These are phyloP conservation scores for Claviceps sp. DNA, from an alignment of 2,329 filamentous ascomycete genomes.

Conservation along the genomic window DNA sequence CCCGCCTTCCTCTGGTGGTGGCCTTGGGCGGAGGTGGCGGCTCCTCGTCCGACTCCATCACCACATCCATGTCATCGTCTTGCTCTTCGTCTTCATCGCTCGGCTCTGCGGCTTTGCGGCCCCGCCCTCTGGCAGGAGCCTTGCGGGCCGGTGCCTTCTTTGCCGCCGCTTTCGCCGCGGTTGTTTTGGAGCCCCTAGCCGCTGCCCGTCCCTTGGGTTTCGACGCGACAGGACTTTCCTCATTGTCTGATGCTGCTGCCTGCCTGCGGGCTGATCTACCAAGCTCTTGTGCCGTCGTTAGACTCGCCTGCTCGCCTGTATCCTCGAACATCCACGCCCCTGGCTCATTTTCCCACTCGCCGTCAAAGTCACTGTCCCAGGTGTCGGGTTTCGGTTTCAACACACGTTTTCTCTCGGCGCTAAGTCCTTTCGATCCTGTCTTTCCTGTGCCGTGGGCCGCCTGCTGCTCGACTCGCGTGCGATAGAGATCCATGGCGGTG, in stretches of 20 bases:
- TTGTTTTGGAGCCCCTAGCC: slow-evolving; percentile 18
- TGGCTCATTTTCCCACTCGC: slow-evolving; percentile 70
- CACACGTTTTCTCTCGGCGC: slow-evolving; percentile 24
- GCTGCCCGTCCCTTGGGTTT: slow-evolving; percentile 16
- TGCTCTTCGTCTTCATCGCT: slow-evolving; percentile 30
- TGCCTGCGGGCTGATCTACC: slow-evolving; percentile 8
- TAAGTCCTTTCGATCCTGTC: slow-evolving; percentile 22
- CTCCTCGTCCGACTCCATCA: slow-evolving; percentile 41
- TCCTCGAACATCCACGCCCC: slow-evolving; percentile 35
- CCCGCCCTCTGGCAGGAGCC: slow-evolving; percentile 26
- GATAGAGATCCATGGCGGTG: slow-evolving; percentile 59
- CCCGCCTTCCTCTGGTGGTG: slow-evolving; percentile 12
- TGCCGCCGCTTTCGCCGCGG: slow-evolving; percentile 17
- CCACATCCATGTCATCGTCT: slow-evolving; percentile 34
- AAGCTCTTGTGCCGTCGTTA: slow-evolving; percentile 6
- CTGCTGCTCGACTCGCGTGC: slow-evolving; percentile 54
- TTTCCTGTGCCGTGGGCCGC: slow-evolving; percentile 47
- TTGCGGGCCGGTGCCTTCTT: slow-evolving; percentile 33
- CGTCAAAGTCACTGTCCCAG: slow-evolving; percentile 87
- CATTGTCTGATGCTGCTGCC: slow-evolving; percentile 13
- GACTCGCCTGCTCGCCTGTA: slow-evolving; percentile 7
- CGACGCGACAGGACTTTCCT: slow-evolving; percentile 17
- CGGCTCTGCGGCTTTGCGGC: slow-evolving; percentile 20
- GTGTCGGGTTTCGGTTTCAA: slow-evolving; percentile 63
- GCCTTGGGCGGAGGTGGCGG: slow-evolving; percentile 25